Base-by-base conservation (phyloP, 139 green algal species). In the Deuterostichococcus epilithicus region DNA sequence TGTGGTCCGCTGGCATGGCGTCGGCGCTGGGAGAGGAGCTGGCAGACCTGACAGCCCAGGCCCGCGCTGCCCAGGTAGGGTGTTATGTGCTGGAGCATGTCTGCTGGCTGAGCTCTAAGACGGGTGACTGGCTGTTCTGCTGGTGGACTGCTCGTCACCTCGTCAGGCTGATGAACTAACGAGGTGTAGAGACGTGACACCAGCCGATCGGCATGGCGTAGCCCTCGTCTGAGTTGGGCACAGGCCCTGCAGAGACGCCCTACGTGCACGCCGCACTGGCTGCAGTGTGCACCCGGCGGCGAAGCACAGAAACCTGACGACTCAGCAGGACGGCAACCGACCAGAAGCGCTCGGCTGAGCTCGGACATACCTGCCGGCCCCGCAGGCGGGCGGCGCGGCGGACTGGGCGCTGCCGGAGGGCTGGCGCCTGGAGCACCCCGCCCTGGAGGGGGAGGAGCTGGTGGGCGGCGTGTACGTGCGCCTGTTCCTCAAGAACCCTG, bases 401-500 rank as follows among this genome's bases (percentile, higher is more conserved):
- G 87, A 91, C 23, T 94, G 86, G 84, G 47, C 76, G 28, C 73
- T 83, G 32, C 80, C 82, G 4, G 75, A 89, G 20, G 86, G 78
- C 26, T 88, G 79, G 44, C 25, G 39, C 18, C 35, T 94, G 52
- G 58, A 92, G 67, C 76, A 82, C 26, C 81, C 86, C 73, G 75
- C 35, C 0, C 80, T 91, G 77, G 59, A 73, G n/a, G 81, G 71
- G 3, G 92, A 94, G 83, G 84, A 92, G 47, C 90, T 89, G 58
- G 78, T 97, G 13, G 94, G 92, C 3, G 94, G 94, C 37, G 91
- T 98, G 35, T 97, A 98, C 77, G 83, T 98, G 47, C 86, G 90
- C 18, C 85, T 97, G 32, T 98, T 93, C 87, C 86, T 98, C 28
- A 93, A 94, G 37, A 83, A 93, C 78, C 94, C 94, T 6, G 75